Base-by-base conservation (phyloP, 306 rosid genomes). In the Lotus japonicus region DNA sequence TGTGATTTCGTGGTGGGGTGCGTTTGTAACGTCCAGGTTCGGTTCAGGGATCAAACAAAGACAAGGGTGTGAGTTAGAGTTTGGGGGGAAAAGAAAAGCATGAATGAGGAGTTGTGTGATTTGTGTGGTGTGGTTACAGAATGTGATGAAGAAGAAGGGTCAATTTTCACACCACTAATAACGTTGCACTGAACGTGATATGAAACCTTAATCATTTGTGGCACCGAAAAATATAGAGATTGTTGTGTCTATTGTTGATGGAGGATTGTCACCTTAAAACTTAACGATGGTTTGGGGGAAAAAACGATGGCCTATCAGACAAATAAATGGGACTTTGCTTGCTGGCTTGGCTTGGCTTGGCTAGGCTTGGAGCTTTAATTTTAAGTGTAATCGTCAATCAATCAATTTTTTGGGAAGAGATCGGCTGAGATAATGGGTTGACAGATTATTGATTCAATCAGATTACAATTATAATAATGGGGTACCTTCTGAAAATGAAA, bases 61-160 rank as follows among this genome's bases (percentile, higher is more conserved):
- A 61, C 43, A 7, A 9, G 8, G 12, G 10, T 4, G 18, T 39
- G 63, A 64, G 69, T 28, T 70, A 48, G 44, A 17, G 50, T 63
- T 63, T 50, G 61, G 44, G 44, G 58, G 41, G 56, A 11, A 51
- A 57, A 31, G 36, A 4, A 26, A 26, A 56, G 63, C 63, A 57
- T 38, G 23, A 44, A 35, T 6, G 16, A n/a, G n/a, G n/a, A n/a
- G n/a, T n/a, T n/a, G n/a, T n/a, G n/a, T n/a, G n/a, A n/a, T n/a
- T n/a, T n/a, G 13, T 7, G 48, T 18, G 46, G 21, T 0, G 41
- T n/a, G 26, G 35, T 35, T 43, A 19, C 64, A 38, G 43, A 61
- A 68, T 38, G 51, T 60, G 58, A 54, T 36, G 17, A 51, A 26
- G 61, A 31, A 59, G 35, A 66, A n/a, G 15, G 50, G 64, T 77